phyloP scores from a whole-genome alignment of 352 stramenopile genomes.

The Globisporangium nagaii region DNA sequence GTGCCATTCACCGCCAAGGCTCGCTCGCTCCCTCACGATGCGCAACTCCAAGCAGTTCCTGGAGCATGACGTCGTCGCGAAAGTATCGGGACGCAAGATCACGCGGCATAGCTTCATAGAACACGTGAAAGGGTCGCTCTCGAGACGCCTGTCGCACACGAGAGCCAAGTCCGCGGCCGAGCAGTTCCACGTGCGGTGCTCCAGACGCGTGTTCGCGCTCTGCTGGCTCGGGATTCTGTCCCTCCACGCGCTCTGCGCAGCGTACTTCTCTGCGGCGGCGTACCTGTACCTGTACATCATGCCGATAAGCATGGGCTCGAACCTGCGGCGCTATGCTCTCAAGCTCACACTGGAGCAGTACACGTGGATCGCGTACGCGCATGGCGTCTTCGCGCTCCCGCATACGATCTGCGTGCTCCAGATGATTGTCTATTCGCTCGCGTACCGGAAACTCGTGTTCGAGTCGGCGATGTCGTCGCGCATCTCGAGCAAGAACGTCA shows the following conservation, averaged over 20 bases:
- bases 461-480: background rate
- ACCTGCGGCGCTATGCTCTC: conserved; percentile 12
- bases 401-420: conserved; percentile 9
- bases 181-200: conserved; percentile 9
- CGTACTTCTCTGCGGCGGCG: conserved; percentile 7
- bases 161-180: background rate
- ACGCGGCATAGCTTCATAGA: background rate
- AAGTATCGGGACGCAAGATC: background rate
- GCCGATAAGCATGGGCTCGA: conserved; percentile 10
- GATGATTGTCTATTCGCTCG: conserved; percentile 10
- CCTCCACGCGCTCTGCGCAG: conserved; percentile 4
- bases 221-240: conserved; percentile 8
- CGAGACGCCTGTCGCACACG: background rate
- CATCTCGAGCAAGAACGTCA: conserved; percentile 2
- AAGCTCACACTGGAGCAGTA: conserved; percentile 2
- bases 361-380: conserved; percentile 7
- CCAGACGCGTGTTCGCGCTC: conserved; percentile 6
- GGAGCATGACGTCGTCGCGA: background rate
- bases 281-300: conserved; percentile 19
- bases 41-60: background rate
- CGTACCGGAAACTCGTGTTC: conserved; percentile 8
- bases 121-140: background rate
- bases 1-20: background rate
- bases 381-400: conserved; percentile 5
- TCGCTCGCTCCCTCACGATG: background rate